These are phyloP conservation scores for Hymenoscyphus repandus DNA, from an alignment of 2,329 filamentous ascomycete genomes.

Conservation along the genomic window DNA sequence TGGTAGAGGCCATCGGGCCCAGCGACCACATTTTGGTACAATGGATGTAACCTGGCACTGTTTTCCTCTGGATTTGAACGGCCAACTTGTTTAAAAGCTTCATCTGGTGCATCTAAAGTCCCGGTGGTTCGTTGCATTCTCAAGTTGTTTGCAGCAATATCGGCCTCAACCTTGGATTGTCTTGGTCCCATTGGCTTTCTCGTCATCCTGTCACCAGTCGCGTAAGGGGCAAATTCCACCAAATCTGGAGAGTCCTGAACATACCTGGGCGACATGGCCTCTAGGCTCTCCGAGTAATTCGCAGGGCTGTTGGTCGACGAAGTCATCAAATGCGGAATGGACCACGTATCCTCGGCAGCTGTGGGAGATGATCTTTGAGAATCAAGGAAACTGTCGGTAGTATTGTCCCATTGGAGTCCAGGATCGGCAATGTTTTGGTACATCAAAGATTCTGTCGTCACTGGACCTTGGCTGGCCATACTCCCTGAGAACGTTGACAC, in stretches of 20 bases:
- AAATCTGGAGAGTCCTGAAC: conserved; percentile 26
- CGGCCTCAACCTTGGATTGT: conserved; percentile 28
- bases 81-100: conserved; percentile 26
- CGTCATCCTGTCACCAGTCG: conserved; percentile 23
- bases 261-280: conserved; percentile 30
- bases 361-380: conserved; percentile 28
- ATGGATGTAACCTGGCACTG: conserved; percentile 55
- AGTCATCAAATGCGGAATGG: conserved; percentile 20
- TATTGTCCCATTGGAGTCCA: conserved; percentile 25
- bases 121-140: conserved; percentile 19
- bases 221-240: conserved; percentile 27
- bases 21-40: conserved; percentile 64
- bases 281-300: conserved; percentile 27
- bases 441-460: conserved; percentile 20
- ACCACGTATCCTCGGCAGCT: conserved; percentile 23
- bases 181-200: conserved; percentile 29
- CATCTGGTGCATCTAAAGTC: conserved; percentile 25
- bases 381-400: conserved; percentile 18
- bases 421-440: conserved; percentile 23
- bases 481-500: conserved; percentile 13
- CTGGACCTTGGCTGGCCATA: conserved; percentile 19
- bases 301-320: conserved; percentile 25
- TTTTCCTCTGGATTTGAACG: conserved; percentile 32
- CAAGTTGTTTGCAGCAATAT: conserved; percentile 20
- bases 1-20: conserved; percentile 79